Percentiles rank a stretch among this genome's conserved stretches.
phyloP scores from a whole-genome alignment of 805 yeast species.

The Candida boleticola region DNA sequence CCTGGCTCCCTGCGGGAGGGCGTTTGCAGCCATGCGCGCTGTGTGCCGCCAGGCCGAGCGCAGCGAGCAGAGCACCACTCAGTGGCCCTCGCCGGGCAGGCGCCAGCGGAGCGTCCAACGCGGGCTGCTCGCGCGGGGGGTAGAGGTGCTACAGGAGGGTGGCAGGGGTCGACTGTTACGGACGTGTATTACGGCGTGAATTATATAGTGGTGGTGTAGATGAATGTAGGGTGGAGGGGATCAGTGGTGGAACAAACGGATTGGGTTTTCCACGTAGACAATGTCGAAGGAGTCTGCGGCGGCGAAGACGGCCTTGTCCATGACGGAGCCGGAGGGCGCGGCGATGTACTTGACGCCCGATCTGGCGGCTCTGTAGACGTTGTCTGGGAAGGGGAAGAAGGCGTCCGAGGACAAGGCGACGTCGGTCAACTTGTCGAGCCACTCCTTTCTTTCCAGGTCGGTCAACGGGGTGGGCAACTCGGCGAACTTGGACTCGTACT shows the following conservation, averaged over 20 bases:
- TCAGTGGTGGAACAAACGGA: conserved; percentile 96
- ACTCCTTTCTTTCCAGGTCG: conserved; percentile 77
- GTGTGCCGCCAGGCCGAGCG: too few species aligned
- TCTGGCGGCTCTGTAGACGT: conserved; percentile 95
- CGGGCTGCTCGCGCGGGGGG: too few species aligned
- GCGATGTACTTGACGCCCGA: conserved; percentile 95
- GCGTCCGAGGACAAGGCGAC: conserved; percentile 97
- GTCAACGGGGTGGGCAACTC: conserved; percentile 83
- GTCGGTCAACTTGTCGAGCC: conserved; percentile 75
- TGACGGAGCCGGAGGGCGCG: conserved; percentile 97
- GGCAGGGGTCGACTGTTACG: too few species aligned
- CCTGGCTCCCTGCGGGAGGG: too few species aligned
- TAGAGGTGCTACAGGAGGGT: too few species aligned
- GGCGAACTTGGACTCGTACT: conserved; percentile 86
- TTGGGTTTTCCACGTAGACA: conserved; percentile 95
- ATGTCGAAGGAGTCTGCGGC: conserved; percentile 92
- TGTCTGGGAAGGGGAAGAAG: conserved; percentile 99
- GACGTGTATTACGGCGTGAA: too few species aligned
- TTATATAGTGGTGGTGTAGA: not conserved
- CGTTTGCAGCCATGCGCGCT: too few species aligned
- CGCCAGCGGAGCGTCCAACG: too few species aligned
- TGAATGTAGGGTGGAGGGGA: not conserved
- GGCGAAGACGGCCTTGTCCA: conserved; percentile 92
- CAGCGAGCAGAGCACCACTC: too few species aligned
- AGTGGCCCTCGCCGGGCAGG: too few species aligned